Conservation (phyloP, 257 asterid genomes). For the Solanum infundibuliforme region DNA sequence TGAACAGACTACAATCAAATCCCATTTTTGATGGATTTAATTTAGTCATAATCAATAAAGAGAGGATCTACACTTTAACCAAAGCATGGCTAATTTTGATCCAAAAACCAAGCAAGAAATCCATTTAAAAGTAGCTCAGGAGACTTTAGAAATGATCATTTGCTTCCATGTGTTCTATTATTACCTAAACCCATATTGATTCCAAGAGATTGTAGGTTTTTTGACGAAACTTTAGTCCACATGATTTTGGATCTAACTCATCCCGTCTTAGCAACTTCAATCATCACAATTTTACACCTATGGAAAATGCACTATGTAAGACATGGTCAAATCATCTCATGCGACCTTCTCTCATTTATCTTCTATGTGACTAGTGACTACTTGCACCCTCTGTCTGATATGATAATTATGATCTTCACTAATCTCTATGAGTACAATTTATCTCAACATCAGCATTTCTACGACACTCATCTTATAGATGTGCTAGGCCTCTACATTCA, state of each 20-base stretch:
- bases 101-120: background rate
- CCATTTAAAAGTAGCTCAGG: background rate
- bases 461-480: background rate
- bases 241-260: background rate
- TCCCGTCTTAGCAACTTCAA: background rate
- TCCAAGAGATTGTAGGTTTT: background rate
- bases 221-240: background rate
- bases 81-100: background rate
- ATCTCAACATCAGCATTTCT: background rate
- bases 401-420: background rate
- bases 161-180: background rate
- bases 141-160: background rate
- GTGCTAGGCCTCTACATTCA: background rate
- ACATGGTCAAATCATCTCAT: background rate
- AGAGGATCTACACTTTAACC: background rate
- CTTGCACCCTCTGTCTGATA: background rate
- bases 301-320: background rate
- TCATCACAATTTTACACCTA: background rate
- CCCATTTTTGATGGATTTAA: background rate
- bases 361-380: background rate
- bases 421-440: background rate
- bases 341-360: background rate
- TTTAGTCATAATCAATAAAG: background rate
- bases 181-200: background rate
- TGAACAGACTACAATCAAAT: background rate